Percentiles rank a stretch among this genome's conserved stretches.
These are phyloP conservation scores for Picochlorum sp. DNA, from an alignment of 139 green algal species.

Conservation along the genomic window DNA sequence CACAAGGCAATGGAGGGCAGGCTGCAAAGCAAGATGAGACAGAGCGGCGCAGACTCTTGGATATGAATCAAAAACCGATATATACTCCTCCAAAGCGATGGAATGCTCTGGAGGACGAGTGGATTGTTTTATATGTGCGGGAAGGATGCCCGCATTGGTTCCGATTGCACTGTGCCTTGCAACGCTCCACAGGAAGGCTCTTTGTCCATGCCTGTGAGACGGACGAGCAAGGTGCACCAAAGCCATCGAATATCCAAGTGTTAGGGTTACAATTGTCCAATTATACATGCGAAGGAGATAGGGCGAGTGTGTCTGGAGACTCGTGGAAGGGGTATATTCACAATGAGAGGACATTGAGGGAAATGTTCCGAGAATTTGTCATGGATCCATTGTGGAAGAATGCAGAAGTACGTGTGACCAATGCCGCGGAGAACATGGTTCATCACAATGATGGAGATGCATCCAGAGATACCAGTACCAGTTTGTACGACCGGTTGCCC, in stretches of 20 bases:
- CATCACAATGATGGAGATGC: no score
- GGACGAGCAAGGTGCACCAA: constrained; percentile 3
- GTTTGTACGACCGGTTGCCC: no score
- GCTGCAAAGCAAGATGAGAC: background rate
- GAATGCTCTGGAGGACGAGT: background rate
- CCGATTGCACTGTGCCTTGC: constrained; percentile 31
- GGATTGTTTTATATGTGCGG: constrained; percentile 8
- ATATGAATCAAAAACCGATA: background rate
- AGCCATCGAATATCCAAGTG: constrained; percentile 23
- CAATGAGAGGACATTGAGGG: constrained; percentile 6
- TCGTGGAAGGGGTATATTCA: constrained; percentile 1
- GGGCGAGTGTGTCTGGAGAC: constrained; percentile 13
- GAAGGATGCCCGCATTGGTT: constrained; percentile 5
- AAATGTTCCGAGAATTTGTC: constrained; percentile 31
- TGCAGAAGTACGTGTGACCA: background rate
- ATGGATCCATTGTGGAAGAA: constrained; percentile 18
- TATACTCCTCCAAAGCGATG: constrained; percentile 3
- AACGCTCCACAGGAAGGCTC: constrained; percentile 22
- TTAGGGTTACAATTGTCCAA: constrained; percentile 35
- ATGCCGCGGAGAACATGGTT: no score
- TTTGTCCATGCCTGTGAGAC: constrained; percentile 24
- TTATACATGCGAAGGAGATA: constrained; percentile 15
- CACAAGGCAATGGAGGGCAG: background rate
- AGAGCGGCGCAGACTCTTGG: background rate
- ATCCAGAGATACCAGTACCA: no score